Base-by-base conservation (phyloP, 2,329 filamentous ascomycete genomes). In the Stemphylium lycopersici region DNA sequence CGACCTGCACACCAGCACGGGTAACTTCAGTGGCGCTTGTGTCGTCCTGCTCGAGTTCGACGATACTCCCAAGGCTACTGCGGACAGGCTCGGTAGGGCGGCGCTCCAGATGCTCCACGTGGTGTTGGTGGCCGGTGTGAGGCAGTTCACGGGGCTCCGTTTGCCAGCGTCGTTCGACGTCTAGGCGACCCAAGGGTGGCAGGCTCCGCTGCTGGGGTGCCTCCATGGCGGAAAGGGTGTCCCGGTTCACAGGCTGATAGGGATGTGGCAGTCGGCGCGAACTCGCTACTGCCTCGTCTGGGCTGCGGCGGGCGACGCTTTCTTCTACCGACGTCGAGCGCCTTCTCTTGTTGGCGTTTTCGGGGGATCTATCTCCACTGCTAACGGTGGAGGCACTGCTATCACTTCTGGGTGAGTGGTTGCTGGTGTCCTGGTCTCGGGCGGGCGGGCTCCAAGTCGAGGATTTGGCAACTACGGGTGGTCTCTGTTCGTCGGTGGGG, bases 281-380 rank as follows among this genome's bases (percentile, higher is more conserved):
- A 64, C 77, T 65, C 55, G 69, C 43, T 71, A 68, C 46, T 63
- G 56, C 24, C 18, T 42, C 50, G 31, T 65, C 73, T 49, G 76
- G 69, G 45, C 63, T 74, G 54, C 74, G 72, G 52, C 75, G 76
- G n/a, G 69, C 69, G 63, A 69, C 59, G 70, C 64, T 48, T 68
- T 73, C 60, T 57, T 68, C 62, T 62, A 79, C 73, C 5, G 88
- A 90, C 40, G 80, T 77, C 6, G 90, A 91, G 56, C 90, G 84
- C 74, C 91, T 93, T 53, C 81, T 74, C 62, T 82, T 83, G 66
- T 86, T 84, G 75, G 70, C 64, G 48, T 67, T 72, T 12, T 60
- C 55, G 6, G 66, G 62, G 11, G 72, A 71, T 10, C 40, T 50
- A 15, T 65, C 66, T 46, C 57, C 53, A 18, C 56, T 58, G 50